Base-by-base conservation (phyloP, 2,329 filamentous ascomycete genomes). In the Cladophialophora carrionii region DNA sequence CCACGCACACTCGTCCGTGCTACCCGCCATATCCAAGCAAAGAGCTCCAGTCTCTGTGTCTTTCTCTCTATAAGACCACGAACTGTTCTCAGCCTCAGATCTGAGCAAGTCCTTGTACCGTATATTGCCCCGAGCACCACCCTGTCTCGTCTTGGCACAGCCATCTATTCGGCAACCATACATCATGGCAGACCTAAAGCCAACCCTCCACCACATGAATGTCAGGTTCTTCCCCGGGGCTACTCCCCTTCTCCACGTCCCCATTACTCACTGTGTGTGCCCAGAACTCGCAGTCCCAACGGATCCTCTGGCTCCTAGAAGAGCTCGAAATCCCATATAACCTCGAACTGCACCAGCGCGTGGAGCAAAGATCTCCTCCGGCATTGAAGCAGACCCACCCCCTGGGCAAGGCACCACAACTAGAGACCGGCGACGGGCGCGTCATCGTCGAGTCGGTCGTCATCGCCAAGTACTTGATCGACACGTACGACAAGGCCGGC, bases 271-370 rank as follows among this genome's bases (percentile, higher is more conserved):
- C 31, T 17, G 12, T 22, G 12, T 22, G 46, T 52, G 14, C n/a
- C 22, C 49, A 72, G 71, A 57, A 72, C 61, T 96, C 92, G 61
- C 89, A 92, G 71, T 88, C 90, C 14, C 91, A 96, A 77, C 87
- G 90, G 68, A 89, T 93, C 64, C 81, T 95, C 53, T 96, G 91
- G 90, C 87, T 96, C 5, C 85, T 96, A 52, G 90, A 94, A 75
- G 91, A 94, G 77, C 87, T 95, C 68, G 84, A 89, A 53, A 77
- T 96, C 34, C 84, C 88, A 37, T 96, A 96, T 77, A 86, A 93
- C 66, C 79, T 97, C 65, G 86, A 93, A 72, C 83, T 90, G 61
- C 94, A 90, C 82, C 90, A 90, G 76, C 89, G 93, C 20, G 49
- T 58, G 17, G 53, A 88, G 61, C 83, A 81, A 71, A 61, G 71